Evolutionary conservation across 1,139 yeast genomes (phyloP).

Genomic region (Yarrowia galli): DNA sequence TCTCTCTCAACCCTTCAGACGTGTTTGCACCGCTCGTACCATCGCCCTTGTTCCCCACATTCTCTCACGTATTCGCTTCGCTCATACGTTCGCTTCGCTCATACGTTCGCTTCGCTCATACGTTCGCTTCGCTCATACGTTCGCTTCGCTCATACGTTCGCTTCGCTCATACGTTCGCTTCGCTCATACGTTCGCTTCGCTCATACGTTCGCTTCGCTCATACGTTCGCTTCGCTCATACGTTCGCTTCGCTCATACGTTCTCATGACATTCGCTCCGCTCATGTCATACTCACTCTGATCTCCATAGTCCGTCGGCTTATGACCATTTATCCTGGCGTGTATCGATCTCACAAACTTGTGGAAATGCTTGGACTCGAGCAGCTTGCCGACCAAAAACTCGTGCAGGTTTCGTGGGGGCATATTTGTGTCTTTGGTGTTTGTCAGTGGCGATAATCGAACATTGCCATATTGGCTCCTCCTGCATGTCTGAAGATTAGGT

Average conservation of each 20-base stretch:
- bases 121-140: too few species aligned
- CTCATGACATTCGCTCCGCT: neutral
- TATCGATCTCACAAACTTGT: constrained; percentile 37
- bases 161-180: too few species aligned
- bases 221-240: neutral
- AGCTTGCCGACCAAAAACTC: constrained; percentile 31
- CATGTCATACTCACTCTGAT: constrained; percentile 20
- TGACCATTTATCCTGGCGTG: constrained; percentile 34
- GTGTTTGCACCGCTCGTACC: too few species aligned
- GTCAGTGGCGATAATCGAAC: neutral
- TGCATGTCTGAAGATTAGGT: neutral
- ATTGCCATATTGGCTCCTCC: neutral
- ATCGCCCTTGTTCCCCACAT: too few species aligned
- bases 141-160: too few species aligned
- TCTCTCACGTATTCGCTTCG: too few species aligned
- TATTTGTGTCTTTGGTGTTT: neutral
- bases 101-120: too few species aligned
- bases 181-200: too few species aligned
- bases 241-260: neutral
- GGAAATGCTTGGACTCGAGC: constrained; percentile 31
- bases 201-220: too few species aligned
- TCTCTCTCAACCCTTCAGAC: too few species aligned
- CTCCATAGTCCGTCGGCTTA: constrained; percentile 16
- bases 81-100: too few species aligned
- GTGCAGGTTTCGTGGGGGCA: constrained; percentile 31